These are phyloP conservation scores for Alternaria alternata DNA, from an alignment of 2,329 filamentous ascomycete genomes.

Conservation along the genomic window DNA sequence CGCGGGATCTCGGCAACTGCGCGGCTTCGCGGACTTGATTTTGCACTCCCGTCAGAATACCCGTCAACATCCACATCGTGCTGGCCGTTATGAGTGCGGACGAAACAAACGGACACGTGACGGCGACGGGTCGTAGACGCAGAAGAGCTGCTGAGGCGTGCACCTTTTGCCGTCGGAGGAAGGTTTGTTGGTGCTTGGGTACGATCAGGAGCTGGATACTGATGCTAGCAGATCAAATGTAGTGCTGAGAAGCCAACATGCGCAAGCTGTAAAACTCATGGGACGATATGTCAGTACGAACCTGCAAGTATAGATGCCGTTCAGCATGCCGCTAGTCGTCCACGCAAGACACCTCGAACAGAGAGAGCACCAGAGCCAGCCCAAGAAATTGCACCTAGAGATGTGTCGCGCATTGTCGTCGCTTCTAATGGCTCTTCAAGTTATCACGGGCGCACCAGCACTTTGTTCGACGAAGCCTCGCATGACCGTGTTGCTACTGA, in stretches of 20 bases:
- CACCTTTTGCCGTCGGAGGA: conserved; percentile 51
- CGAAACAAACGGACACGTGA: conserved; percentile 10
- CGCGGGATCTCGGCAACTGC: too few relatives aligned
- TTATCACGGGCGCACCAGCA: conserved; percentile 61
- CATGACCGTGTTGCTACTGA: conserved; percentile 28
- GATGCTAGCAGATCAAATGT: conserved; percentile 57
- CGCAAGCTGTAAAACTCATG: conserved; percentile 58
- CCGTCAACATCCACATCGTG: not conserved
- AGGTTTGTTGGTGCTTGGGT: conserved; percentile 33
- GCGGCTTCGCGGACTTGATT: too few relatives aligned
- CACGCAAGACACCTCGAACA: conserved; percentile 26
- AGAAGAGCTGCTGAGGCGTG: conserved; percentile 46
- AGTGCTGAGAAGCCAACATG: conserved; percentile 57
- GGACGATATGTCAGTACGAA: conserved; percentile 55
- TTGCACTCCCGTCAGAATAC: not conserved
- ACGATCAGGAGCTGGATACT: conserved; percentile 11
- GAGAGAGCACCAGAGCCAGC: conserved; percentile 11
- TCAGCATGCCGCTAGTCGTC: conserved; percentile 22
- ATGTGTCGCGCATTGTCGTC: conserved; percentile 51
- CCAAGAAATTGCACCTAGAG: conserved; percentile 31
- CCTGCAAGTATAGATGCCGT: conserved; percentile 39
- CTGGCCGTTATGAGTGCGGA: conserved; percentile 1
- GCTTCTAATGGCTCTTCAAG: conserved; percentile 53
- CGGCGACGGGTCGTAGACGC: conserved; percentile 21
- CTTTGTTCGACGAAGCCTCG: conserved; percentile 56